Evolutionary conservation across 352 stramenopile genomes (phyloP), one percentile per base, ranked within the genome.

Genomic region (Thalassiosira delicatula): DNA sequence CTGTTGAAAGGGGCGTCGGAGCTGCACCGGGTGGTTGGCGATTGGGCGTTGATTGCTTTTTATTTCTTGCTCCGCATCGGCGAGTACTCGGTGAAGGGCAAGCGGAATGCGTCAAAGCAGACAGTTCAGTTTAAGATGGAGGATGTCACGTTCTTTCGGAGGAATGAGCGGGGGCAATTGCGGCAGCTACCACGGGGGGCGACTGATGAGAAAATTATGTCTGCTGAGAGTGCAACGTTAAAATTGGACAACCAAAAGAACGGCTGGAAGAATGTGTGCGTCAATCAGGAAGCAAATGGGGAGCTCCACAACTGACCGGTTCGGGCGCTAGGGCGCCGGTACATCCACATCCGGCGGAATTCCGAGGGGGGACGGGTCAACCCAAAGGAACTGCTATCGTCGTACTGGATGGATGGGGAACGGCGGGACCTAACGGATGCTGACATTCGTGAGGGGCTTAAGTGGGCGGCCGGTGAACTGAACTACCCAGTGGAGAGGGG

Each of bases 181-280:
- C 8, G 8, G 46, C 9, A 8, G 8, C 46, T 56, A n/a, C n/a
- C 46, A 21, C 8, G 46, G 7, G 25, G 35, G 30, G 53, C 53
- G 23, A 21, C 17, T 7, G 23, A 29, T 29, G 9, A 17, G 5
- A 25, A 61, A 8, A 3, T 61, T 21, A 37, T 63, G 54, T 25
- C 3, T 8, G 54, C 54, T 1, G 54, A 37, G 1, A 30, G 27
- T 7, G 54, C 54, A 4, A 70, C 30, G 2, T 37, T 70, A 40
- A 21, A 37, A 12, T 37, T 70, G 32, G 37, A 21, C 12, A 70
- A 70, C 33, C 61, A 70, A 23, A 70, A 70, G 46, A 70, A 70
- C 23, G 54, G 54, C 8, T 14, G 25, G 12, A 30, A 11, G 12
- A 30, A 30, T 9, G 54, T 30, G 14, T 63, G 54, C 14, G 54